Base-by-base conservation (phyloP, 179 eudicot genomes). In the Drosera spatulata region DNA sequence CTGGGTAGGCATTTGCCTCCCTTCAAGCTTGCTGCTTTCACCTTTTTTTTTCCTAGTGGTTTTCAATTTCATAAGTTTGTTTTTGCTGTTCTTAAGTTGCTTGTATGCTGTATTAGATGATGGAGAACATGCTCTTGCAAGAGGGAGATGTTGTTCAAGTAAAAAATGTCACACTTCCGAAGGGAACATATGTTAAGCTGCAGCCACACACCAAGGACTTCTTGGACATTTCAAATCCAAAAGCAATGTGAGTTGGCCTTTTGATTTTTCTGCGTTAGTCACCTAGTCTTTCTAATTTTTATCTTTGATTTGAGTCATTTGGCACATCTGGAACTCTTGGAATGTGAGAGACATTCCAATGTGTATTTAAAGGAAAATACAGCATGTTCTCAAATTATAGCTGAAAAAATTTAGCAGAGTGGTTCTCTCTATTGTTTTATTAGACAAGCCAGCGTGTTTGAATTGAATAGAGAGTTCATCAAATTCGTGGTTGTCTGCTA, bases 151-250 rank as follows among this genome's bases (percentile, higher is more conserved):
- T 79, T 61, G 89, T 91, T 60, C 75, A 75, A 38, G 80, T 90
- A 56, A 90, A 83, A 73, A 90, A 83, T 77, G 89, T 63, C 50
- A 75, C 93, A 22, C 33, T 22, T 22, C 33, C 33, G 33, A 22
- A 22, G 33, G 33, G 33, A 22, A 22, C 33, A 22, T 91, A 91
- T 68, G 98, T 91, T 53, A 91, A 86, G 61, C 65, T 91, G 77
- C 96, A 88, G 57, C 98, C 96, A 47, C 98, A 91, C 64, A 88
- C 96, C 7, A 79, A 69, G 67, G 98, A 91, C 82, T 91, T 89
- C 79, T 73, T 89, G 82, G 93, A 87, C 71, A 85, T 89, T 55
- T 90, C 97, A 59, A 90, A 90, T 59, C 98, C 98, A n/a, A 91
- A 91, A 68, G 96, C 98, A 60, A 91, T 91, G 98, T 91, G 67